Base-by-base conservation (phyloP, 2,329 filamentous ascomycete species). In the Corynespora cassiicola region DNA sequence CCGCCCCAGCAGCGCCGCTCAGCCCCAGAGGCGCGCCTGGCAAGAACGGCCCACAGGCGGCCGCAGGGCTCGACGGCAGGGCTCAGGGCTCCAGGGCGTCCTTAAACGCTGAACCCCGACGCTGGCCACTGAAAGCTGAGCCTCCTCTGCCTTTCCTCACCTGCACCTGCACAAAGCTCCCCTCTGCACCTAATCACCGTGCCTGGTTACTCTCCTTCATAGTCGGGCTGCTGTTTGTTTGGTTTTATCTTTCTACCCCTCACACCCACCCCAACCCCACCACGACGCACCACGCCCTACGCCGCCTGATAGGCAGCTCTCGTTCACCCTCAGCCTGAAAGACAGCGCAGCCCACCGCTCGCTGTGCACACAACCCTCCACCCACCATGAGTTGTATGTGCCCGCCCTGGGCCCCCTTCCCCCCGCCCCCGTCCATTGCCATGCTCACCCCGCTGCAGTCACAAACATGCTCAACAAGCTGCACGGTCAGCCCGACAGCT, bases 401-500 rank as follows among this genome's bases (percentile, higher is more conserved):
- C n/a, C n/a, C n/a, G n/a, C n/a, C n/a, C n/a, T n/a, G n/a, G n/a
- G n/a, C n/a, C 50, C 45, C 36, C 32, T 43, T 38, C 40, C 27
- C 31, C 32, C 27, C 37, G 29, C 29, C 29, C 22, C 12, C 18
- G n/a, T 22, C 14, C 30, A 20, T 27, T 27, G 21, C 28, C 36
- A 41, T 41, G 52, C 54, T 55, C 33, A 56, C 31, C 25, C 31
- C 29, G 30, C 42, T 11, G 28, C 59, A 95, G 90, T 95, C 75
- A 77, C 86, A 57, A 87, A 81, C 66, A 95, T 96, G 89, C 80
- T 96, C 62, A 95, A 92, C 76, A 90, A 92, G 81, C 87, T 96
- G 63, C 89, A 95, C 64, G 90, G 91, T 71, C 92, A 97, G 76
- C 92, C 92, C 56, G 90, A 95, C 58, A 96, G 90, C 76, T 99